Evolutionary conservation across 768 basidiomycete species (phyloP), one percentile per base, ranked within the genome.

Genomic region (Russula emetica): DNA sequence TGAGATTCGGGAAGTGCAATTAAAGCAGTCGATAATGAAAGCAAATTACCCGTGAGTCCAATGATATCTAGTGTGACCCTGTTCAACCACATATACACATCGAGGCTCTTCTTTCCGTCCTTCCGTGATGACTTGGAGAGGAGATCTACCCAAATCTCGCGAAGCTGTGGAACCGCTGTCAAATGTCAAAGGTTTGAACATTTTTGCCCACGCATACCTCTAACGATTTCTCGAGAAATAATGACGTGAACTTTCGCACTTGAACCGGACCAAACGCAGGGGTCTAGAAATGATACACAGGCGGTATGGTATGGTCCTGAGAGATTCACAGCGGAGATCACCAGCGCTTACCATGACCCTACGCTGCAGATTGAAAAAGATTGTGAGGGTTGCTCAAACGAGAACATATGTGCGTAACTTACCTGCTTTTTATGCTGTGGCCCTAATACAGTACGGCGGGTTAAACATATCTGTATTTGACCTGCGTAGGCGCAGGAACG

Each of bases 61-160:
- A 72, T 72, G 32, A 71, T 66, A 44, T 72, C 71, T 9, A 72
- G 61, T 2, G 71, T 69, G 16, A 61, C 58, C 54, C 54, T 65
- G 52, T 61, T 69, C 10, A 72, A 50, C 71, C 71, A 72, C 6
- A 14, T 11, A 7, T 61, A 42, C 7, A 34, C 66, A 55, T 72
- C 58, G 7, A 71, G n/a, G 30, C 40, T 26, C 30, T 54, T 34
- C 26, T 22, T 55, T 49, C 60, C 67, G 49, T 61, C 61, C 26
- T 66, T 63, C n/a, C 55, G 28, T 18, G 58, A 24, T 18, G 63
- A 47, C 14, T 67, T 50, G 8, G 66, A 45, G 7, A 62, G 51
- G n/a, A 71, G 59, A n/a, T 63, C 40, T 9, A 36, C 44, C 71
- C 63, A 74, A n/a, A 73, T 64, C n/a, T 74, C 72, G 20, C 74